A percentile compares a stretch with the other conserved stretches of the same genome.
Evolutionary conservation across 768 basidiomycete genomes (phyloP).

Genomic region (Sistotremastrum suecicum): DNA sequence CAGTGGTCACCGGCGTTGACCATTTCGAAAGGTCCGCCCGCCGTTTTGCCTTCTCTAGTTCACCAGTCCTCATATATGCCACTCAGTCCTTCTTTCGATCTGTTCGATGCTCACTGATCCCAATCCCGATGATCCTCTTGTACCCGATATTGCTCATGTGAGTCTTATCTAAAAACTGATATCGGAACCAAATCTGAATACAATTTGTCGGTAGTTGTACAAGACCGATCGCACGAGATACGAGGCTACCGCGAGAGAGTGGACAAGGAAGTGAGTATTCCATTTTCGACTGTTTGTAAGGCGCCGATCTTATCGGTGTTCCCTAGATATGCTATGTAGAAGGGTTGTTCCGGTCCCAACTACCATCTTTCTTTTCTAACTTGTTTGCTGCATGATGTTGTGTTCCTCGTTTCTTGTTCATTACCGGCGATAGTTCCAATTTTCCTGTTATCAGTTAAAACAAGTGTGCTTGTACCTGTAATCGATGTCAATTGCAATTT

Average conservation of each 20-base stretch:
- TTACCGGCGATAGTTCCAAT: too few species aligned
- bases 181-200: not conserved
- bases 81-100: constrained; percentile 82
- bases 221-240: constrained; percentile 98
- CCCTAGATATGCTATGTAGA: constrained; percentile 40
- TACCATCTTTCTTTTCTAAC: too few species aligned
- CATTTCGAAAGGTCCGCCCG: constrained; percentile 81
- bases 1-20: constrained; percentile 99
- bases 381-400: too few species aligned
- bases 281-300: not conserved
- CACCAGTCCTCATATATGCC: not conserved
- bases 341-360: not conserved
- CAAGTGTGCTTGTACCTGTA: too few species aligned
- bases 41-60: constrained; percentile 1
- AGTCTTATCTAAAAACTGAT: constrained; percentile 5
- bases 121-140: constrained; percentile 97
- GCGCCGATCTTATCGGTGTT: not conserved
- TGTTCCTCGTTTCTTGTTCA: too few species aligned
- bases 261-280: constrained; percentile 88
- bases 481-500: too few species aligned
- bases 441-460: too few species aligned
- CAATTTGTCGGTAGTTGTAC: constrained; percentile 40
- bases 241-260: constrained; percentile 96
- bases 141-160: constrained; percentile 91
- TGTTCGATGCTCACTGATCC: constrained; percentile 99